A percentile compares a stretch with the other conserved stretches of the same genome.
Conservation (phyloP, 2,329 filamentous ascomycete genomes). For the Aciculosporium take region DNA sequence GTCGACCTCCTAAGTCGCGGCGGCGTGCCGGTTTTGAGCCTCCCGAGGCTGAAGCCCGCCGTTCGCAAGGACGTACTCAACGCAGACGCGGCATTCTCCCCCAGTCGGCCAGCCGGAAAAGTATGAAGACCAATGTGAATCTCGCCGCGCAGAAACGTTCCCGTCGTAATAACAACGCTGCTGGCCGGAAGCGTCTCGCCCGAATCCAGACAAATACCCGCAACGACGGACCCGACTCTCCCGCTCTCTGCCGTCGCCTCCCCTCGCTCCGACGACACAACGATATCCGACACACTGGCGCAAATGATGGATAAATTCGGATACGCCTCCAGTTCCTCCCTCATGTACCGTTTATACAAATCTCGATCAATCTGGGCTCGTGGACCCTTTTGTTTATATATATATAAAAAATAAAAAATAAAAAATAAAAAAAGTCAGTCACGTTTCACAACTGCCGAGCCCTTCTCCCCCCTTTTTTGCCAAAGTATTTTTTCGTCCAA, state of each 20-base stretch:
- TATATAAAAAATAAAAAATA: too few relatives aligned
- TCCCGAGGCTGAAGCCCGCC: conserved; percentile 77
- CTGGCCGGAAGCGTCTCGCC: conserved; percentile 70
- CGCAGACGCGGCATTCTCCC: conserved; percentile 83
- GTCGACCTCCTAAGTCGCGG: conserved; percentile 69
- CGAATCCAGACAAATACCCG: conserved; percentile 73
- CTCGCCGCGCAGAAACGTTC: conserved; percentile 87
- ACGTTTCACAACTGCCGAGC: too few relatives aligned
- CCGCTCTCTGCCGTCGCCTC: conserved; percentile 19
- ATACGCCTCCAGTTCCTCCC: conserved; percentile 66
- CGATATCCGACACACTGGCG: conserved; percentile 85
- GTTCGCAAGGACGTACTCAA: conserved; percentile 80
- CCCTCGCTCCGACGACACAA: conserved; percentile 47
- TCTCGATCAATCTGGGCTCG: conserved; percentile 87
- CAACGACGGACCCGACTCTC: conserved; percentile 63
- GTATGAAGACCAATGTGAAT: conserved; percentile 85
- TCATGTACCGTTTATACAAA: conserved; percentile 84
- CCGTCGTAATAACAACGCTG: conserved; percentile 86
- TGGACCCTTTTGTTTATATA: too few relatives aligned
- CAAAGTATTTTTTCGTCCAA: too few relatives aligned
- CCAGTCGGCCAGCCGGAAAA: conserved; percentile 81
- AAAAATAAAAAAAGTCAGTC: too few relatives aligned
- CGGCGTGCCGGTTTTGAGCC: conserved; percentile 90
- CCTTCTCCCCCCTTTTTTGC: too few relatives aligned
- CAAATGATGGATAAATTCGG: conserved; percentile 67